Percentiles rank a stretch among this genome's conserved stretches.
phyloP scores from a whole-genome alignment of 2,329 filamentous ascomycete genomes.

The Aureobasidium sp. region DNA sequence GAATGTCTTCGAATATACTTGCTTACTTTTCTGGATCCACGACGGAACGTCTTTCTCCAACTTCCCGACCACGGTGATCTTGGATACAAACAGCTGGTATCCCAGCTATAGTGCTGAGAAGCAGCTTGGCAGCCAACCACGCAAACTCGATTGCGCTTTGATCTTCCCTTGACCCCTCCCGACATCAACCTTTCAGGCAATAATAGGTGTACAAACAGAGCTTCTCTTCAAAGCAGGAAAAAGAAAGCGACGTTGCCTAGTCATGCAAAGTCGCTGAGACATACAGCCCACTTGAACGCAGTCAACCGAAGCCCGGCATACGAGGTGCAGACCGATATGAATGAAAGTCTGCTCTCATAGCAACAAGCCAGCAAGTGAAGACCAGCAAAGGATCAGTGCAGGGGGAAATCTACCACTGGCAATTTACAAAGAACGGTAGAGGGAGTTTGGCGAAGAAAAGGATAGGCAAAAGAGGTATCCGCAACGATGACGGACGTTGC shows the following conservation, averaged over 20 bases:
- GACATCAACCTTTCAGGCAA: constrained; percentile 1
- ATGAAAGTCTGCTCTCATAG: background rate
- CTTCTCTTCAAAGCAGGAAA: constrained; percentile 2
- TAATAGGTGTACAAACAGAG: constrained; percentile 11
- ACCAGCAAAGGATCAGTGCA: constrained; percentile 12
- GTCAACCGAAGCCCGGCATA: constrained; percentile 13
- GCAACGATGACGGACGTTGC: background rate
- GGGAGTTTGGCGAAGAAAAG: background rate
- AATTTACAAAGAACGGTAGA: background rate
- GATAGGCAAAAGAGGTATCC: background rate
- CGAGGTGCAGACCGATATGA: constrained; percentile 13
- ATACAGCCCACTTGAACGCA: constrained; percentile 13
- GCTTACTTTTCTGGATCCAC: background rate
- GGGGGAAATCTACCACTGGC: background rate
- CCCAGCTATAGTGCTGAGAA: background rate
- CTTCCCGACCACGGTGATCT: background rate
- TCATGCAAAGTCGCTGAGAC: constrained; percentile 13
- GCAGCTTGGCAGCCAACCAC: constrained; percentile 3
- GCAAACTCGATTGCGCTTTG: background rate
- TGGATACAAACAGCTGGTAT: background rate
- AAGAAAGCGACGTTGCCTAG: constrained; percentile 10
- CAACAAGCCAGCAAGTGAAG: constrained; percentile 4
- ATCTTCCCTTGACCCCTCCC: constrained; percentile 5
- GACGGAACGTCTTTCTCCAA: background rate
- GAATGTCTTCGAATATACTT: background rate